phyloP scores from a whole-genome alignment of 495 filamentous ascomycete genomes.

The Penicillium desertorum region DNA sequence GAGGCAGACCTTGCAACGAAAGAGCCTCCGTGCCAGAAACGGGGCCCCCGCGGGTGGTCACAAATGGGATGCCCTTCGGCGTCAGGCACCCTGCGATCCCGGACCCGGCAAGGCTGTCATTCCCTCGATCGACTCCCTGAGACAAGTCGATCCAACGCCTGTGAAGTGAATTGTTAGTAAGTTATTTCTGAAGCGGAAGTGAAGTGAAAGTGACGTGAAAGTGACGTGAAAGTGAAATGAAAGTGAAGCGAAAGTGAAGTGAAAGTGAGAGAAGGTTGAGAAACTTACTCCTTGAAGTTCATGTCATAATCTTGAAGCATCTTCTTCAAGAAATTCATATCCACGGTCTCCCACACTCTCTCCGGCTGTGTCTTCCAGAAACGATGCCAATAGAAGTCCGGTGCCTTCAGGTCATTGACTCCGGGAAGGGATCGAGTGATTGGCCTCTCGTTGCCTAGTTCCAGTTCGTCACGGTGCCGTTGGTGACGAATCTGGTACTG shows the following conservation, averaged over 20 bases:
- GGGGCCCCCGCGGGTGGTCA: constrained; percentile 61
- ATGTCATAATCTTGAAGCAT: constrained; percentile 52
- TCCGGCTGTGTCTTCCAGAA: constrained; percentile 51
- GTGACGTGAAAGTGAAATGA: too few relatives aligned
- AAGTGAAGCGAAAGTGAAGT: too few relatives aligned
- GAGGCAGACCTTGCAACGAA: constrained; percentile 68
- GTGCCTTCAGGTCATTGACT: constrained; percentile 45
- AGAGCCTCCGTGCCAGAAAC: constrained; percentile 67
- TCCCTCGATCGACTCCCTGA: constrained; percentile 69
- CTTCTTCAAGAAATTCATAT: constrained; percentile 58
- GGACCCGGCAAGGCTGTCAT: constrained; percentile 39
- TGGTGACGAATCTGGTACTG: constrained; percentile 57
- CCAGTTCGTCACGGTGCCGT: constrained; percentile 42
- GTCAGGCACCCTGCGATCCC: constrained; percentile 73
- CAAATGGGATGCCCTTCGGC: constrained; percentile 61
- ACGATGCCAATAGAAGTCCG: constrained; percentile 55
- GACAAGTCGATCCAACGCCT: constrained; percentile 66
- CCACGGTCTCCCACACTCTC: constrained; percentile 66
- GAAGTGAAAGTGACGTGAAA: neutral
- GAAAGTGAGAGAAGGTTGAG: neutral
- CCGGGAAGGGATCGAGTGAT: constrained; percentile 58
- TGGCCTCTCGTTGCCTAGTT: constrained; percentile 53
- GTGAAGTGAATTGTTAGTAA: constrained; percentile 5
- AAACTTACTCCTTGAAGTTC: constrained; percentile 59
- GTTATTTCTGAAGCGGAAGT: neutral